Conservation (phyloP, 176 grass and related monocot genomes). For the Aechmea fasciata region DNA sequence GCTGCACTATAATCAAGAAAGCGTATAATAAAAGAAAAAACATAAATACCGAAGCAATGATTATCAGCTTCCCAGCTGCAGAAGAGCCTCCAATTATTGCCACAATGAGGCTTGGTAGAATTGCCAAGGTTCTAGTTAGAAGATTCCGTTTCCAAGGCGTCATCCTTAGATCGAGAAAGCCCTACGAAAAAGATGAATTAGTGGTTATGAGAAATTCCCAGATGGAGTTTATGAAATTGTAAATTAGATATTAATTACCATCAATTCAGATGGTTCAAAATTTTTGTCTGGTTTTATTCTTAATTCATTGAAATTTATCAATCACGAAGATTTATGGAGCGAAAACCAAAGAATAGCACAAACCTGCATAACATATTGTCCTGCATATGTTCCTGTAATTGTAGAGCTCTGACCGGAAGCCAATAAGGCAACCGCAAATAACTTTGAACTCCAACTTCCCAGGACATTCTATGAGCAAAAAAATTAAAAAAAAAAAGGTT, state of each 20-base stretch:
- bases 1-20: background rate
- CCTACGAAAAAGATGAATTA: constrained; percentile 29
- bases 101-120: constrained; percentile 80
- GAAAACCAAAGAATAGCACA: background rate
- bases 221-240: background rate
- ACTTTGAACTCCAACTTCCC: constrained; percentile 90
- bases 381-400: constrained; percentile 95
- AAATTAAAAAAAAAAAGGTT: background rate
- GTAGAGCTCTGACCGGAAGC: constrained; percentile 98
- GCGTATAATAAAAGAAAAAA: background rate
- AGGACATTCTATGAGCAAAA: constrained; percentile 70
- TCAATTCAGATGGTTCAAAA: too few relatives aligned
- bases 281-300: too few relatives aligned
- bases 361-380: constrained; percentile 99
- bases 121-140: constrained; percentile 85
- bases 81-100: constrained; percentile 86
- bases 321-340: too few relatives aligned
- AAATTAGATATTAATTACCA: too few relatives aligned
- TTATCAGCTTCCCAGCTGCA: constrained; percentile 88
- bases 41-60: constrained; percentile 83
- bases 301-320: too few relatives aligned
- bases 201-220: background rate
- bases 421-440: constrained; percentile 85
- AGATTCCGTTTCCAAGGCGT: constrained; percentile 79
- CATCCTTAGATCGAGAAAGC: constrained; percentile 94